Conservation (phyloP, 352 stramenopile genomes). For the Aphanomyces astaci region DNA sequence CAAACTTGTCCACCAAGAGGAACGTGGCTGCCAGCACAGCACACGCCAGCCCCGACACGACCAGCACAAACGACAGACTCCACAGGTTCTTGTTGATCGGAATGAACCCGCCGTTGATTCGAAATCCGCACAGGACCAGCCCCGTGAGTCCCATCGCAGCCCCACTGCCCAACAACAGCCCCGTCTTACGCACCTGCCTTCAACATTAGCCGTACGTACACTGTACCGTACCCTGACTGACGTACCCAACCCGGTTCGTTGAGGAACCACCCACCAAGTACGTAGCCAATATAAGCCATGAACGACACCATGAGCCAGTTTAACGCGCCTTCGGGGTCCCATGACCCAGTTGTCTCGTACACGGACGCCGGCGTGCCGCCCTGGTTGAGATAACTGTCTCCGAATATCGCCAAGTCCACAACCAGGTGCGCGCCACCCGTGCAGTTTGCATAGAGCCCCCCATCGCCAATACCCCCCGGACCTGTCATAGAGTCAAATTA, state of each 20-base stretch:
- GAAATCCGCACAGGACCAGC: conserved; percentile 4
- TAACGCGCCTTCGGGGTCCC: conserved; percentile 72
- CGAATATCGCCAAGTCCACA: conserved; percentile 61
- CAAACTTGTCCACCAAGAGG: conserved; percentile 25
- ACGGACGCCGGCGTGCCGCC: too few species aligned
- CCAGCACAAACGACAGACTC: conserved; percentile 58
- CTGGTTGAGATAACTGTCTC: conserved; percentile 33
- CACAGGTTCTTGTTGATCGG: conserved; percentile 85
- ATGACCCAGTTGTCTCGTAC: conserved; percentile 44
- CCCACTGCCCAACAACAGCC: background rate
- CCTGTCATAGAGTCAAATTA: too few species aligned
- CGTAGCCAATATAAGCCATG: conserved; percentile 61
- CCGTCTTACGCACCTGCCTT: conserved; percentile 1
- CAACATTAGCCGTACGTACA: background rate
- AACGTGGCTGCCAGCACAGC: conserved; percentile 28
- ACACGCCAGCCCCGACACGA: conserved; percentile 37
- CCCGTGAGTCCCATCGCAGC: background rate
- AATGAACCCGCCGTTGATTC: conserved; percentile 28
- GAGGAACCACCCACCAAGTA: conserved; percentile 36
- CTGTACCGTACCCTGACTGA: too few species aligned
- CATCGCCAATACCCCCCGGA: too few species aligned
- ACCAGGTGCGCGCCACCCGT: conserved; percentile 71
- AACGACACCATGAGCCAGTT: conserved; percentile 64
- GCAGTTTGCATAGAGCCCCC: too few species aligned
- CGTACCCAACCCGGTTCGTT: background rate